These are phyloP conservation scores for Strobilomyces dryophilus DNA, from an alignment of 768 basidiomycete species.

Conservation along the genomic window DNA sequence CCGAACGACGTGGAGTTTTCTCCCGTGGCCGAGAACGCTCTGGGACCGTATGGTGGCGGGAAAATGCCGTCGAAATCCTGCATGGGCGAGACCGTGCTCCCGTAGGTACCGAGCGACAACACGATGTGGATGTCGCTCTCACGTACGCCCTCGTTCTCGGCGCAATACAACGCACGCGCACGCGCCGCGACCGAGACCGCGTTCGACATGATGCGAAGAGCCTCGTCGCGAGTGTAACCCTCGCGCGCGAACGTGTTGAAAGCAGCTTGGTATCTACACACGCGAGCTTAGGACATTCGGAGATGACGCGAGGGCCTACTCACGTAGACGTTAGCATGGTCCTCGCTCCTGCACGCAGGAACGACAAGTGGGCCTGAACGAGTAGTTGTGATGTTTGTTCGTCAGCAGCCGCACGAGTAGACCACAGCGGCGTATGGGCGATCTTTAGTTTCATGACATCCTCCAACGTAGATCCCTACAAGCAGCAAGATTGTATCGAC, in stretches of 20 bases:
- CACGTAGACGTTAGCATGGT: slow-evolving; percentile 71
- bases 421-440: slow-evolving; percentile 64
- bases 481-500: slow-evolving; percentile 7
- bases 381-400: slow-evolving; percentile 44
- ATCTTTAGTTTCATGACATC: slow-evolving; percentile 44
- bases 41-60: slow-evolving; percentile 72
- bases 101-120: slow-evolving; percentile 72
- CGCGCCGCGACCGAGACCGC: slow-evolving; percentile 49
- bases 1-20: slow-evolving; percentile 43
- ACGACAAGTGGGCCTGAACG: slow-evolving; percentile 55
- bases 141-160: slow-evolving; percentile 16
- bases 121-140: slow-evolving; percentile 43
- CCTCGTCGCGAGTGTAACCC: slow-evolving; percentile 43
- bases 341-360: slow-evolving; percentile 60
- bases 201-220: slow-evolving; percentile 46
- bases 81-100: slow-evolving; percentile 58
- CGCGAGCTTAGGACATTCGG: background rate
- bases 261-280: slow-evolving; percentile 62
- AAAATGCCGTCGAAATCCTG: slow-evolving; percentile 76
- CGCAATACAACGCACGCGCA: slow-evolving; percentile 38
- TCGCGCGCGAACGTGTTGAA: slow-evolving; percentile 48
- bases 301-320: background rate
- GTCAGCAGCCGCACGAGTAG: slow-evolving; percentile 53
- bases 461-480: slow-evolving; percentile 68
- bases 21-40: slow-evolving; percentile 32